Evolutionary conservation across 768 basidiomycete genomes (phyloP).

Genomic region (Lactarius hatsudake): DNA sequence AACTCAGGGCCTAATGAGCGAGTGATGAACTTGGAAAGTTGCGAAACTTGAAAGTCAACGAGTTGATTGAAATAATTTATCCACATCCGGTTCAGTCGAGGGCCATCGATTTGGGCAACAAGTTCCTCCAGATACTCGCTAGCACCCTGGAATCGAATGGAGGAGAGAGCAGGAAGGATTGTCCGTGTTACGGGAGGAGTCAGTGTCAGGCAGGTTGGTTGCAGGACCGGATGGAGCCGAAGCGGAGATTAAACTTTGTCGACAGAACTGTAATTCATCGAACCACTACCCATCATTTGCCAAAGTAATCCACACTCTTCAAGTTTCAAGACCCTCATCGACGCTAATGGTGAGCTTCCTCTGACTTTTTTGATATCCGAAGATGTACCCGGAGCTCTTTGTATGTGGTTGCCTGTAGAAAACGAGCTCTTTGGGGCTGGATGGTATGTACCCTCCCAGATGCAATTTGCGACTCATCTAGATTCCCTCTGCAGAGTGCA

Average conservation of each 20-base stretch:
- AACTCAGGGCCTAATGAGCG: too few relatives aligned
- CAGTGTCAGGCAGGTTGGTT: too few relatives aligned
- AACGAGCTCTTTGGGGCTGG: slow-evolving; percentile 26
- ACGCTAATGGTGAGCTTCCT: slow-evolving; percentile 12
- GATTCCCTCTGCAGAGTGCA: slow-evolving; percentile 6
- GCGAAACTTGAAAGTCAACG: too few relatives aligned
- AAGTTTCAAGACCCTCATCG: slow-evolving; percentile 6
- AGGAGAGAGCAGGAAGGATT: too few relatives aligned
- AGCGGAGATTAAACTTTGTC: not conserved
- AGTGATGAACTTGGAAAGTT: too few relatives aligned
- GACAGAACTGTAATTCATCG: not conserved
- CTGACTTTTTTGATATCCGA: slow-evolving; percentile 5
- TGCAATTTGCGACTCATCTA: slow-evolving; percentile 17
- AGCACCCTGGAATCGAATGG: too few relatives aligned
- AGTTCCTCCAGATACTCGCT: too few relatives aligned
- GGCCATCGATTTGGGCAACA: too few relatives aligned
- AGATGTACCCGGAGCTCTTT: slow-evolving; percentile 11
- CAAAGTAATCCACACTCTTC: not conserved
- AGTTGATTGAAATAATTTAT: too few relatives aligned
- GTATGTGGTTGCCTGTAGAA: not conserved
- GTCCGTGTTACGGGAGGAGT: too few relatives aligned
- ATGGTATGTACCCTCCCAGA: slow-evolving; percentile 32
- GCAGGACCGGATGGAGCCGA: not conserved
- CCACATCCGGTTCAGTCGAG: too few relatives aligned
- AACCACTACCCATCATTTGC: not conserved